A percentile compares a stretch with the other conserved stretches of the same genome.
These are phyloP conservation scores for Xanthoceras sorbifolium DNA, from an alignment of 345 rosid species.

Conservation along the genomic window DNA sequence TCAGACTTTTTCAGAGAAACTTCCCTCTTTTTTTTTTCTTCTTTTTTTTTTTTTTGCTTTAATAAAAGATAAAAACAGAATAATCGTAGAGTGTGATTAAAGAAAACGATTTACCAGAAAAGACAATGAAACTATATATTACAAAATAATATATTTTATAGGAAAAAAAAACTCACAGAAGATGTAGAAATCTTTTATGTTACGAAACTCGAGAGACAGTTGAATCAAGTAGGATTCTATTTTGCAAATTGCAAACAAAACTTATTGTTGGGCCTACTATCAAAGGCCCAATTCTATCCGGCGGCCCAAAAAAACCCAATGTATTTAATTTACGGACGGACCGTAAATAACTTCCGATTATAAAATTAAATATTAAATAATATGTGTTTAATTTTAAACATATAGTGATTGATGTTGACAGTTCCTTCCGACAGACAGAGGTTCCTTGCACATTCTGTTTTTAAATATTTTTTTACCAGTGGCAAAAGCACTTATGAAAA, in stretches of 20 bases:
- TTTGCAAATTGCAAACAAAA: neutral
- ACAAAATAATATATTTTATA: neutral
- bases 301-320: neutral
- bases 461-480: neutral
- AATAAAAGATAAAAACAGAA: neutral
- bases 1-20: conserved; percentile 3
- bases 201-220: neutral
- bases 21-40: neutral
- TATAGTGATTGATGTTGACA: too few species aligned
- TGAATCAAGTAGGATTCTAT: neutral
- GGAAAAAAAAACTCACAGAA: neutral
- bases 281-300: neutral
- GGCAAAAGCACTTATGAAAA: neutral
- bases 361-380: too few species aligned
- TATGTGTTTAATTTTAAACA: too few species aligned
- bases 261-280: neutral
- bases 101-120: neutral
- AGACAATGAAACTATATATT: neutral
- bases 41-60: neutral
- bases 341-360: too few species aligned
- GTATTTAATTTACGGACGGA: neutral
- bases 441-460: too few species aligned
- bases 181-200: neutral
- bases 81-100: neutral
- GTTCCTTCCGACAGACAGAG: too few species aligned